Evolutionary conservation across 176 grass and related monocot genomes (phyloP).

Genomic region (Rhynchospora breviuscula): DNA sequence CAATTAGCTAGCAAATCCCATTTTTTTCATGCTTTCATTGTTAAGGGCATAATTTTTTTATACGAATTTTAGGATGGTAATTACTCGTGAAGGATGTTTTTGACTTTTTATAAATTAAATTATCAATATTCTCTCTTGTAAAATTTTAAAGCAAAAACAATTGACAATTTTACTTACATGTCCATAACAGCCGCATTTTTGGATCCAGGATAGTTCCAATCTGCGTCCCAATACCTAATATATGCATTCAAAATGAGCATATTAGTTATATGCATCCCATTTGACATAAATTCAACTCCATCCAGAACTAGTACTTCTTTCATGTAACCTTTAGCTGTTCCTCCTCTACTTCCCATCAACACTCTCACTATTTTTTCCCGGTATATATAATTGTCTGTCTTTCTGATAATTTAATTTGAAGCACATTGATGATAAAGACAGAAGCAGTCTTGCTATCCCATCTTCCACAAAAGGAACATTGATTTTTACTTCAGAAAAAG

Average conservation of each 20-base stretch:
- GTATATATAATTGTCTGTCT: neutral
- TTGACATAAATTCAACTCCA: neutral
- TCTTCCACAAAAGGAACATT: neutral
- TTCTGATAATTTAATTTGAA: neutral
- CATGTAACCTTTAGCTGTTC: neutral
- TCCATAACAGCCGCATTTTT: slow-evolving; percentile 20
- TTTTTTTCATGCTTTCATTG: neutral
- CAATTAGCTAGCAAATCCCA: neutral
- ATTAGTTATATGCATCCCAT: neutral
- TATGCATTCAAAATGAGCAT: neutral
- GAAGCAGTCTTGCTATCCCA: neutral
- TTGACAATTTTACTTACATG: slow-evolving; percentile 28
- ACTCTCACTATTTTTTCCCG: neutral
- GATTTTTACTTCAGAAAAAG: neutral
- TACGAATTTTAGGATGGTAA: neutral
- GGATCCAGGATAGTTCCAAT: slow-evolving; percentile 34
- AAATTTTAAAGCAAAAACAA: neutral
- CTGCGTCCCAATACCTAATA: slow-evolving; percentile 63
- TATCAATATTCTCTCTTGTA: neutral
- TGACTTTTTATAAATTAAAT: neutral
- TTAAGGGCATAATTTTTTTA: neutral
- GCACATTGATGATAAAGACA: neutral
- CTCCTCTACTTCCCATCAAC: neutral
- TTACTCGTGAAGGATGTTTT: neutral
- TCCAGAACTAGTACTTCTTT: neutral